phyloP scores from a whole-genome alignment of 2,329 filamentous ascomycete species.

The Alternaria atra region DNA sequence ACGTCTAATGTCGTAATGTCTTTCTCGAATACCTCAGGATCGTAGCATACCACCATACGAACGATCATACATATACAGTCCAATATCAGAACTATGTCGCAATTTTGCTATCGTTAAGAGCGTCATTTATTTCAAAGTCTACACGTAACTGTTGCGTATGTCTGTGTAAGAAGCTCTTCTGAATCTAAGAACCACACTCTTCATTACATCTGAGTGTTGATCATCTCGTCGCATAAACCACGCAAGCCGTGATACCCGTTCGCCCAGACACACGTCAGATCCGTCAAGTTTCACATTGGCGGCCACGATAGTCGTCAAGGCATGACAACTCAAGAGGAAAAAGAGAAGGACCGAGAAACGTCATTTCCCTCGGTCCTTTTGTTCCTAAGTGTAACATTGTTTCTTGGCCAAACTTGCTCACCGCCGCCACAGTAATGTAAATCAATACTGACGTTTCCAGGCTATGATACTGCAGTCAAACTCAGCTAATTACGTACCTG shows the following conservation, averaged over 20 bases:
- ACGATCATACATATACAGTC: neutral
- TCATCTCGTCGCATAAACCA: neutral
- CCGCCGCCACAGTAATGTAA: neutral
- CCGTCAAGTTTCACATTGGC: neutral
- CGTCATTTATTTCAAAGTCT: neutral
- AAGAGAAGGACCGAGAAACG: neutral
- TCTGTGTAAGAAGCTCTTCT: neutral
- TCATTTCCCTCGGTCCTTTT: neutral
- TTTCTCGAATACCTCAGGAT: neutral
- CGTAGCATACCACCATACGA: neutral
- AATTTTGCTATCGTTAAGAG: neutral
- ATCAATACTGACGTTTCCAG: neutral
- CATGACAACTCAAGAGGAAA: neutral
- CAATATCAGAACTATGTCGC: neutral
- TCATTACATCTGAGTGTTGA: neutral
- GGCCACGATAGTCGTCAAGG: neutral
- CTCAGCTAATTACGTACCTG: neutral
- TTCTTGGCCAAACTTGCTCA: neutral
- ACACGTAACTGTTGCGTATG: neutral
- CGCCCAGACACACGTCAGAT: slow-evolving; percentile 3
- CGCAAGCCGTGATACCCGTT: neutral
- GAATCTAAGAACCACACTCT: neutral
- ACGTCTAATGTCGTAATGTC: neutral
- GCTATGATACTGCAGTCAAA: neutral
- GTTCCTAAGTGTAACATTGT: neutral